Base-by-base conservation (phyloP, 345 rosid genomes). In the Bruguiera sexangula region DNA sequence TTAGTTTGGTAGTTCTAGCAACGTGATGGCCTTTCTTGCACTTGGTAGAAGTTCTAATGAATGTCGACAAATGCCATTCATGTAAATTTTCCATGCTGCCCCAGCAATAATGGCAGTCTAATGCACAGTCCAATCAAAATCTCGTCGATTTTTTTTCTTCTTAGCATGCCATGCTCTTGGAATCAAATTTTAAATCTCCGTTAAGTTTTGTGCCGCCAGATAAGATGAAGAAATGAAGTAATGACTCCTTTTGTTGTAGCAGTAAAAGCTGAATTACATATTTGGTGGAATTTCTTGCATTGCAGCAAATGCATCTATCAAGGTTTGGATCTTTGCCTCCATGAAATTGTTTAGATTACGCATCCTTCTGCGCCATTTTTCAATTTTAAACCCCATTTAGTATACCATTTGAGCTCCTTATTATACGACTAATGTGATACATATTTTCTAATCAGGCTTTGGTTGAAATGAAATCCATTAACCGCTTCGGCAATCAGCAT, bases 211-310 rank as follows among this genome's bases (percentile, higher is more conserved):
- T 66, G 59, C 24, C 58, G 26, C 55, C 76, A 95, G 97, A 92
- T 95, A 81, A 95, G 96, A 30, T 90, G 91, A 51, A 82, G 97
- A 80, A 98, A 95, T 63, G 99, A 95, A 74, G 96, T 85, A 82
- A 88, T 92, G 86, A 87, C 97, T 10, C 98, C 94, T 73, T 95
- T 90, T 80, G 82, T 92, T 70, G 82, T 90, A 1, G 84, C 72
- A 66, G 83, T 68, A 56, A 90, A 90, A 88, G 79, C 87, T 90
- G 63, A 90, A 82, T 83, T 95, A 92, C 75, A 87, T 95, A 72
- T 92, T 92, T 78, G 96, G 98, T 78, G 98, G 99, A 78, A 92
- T 95, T 65, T 88, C 96, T 77, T 78, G 90, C 68, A 63, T 87
- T 75, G 99, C 99, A 30, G 88, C 97, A 72, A 83, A 75, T 82